Base-by-base conservation (phyloP, 2,329 filamentous ascomycete genomes). In the Phoma sp. region DNA sequence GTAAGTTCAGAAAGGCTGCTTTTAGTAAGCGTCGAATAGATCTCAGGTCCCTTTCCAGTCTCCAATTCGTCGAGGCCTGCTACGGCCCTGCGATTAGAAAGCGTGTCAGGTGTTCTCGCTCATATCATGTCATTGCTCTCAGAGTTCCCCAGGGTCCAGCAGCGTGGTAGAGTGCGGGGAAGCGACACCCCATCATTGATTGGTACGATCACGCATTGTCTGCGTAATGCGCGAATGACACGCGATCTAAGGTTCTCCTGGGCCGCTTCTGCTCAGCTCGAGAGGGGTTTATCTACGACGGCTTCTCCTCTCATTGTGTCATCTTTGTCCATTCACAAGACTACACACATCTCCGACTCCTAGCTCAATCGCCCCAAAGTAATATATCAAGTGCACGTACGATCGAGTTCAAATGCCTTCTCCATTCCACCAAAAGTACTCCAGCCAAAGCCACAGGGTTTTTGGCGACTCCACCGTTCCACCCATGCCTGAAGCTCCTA, bases 361-460 rank as follows among this genome's bases (percentile, higher is more conserved):
- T 26, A 33, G 26, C 18, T 17, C 4, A 23, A 7, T n/a, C 11
- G 15, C 4, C 7, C 6, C 10, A 29, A 34, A 2, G 10, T 7
- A 29, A 29, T 18, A 46, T 25, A n/a, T 25, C 15, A 30, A 32
- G 28, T 21, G 14, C 12, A 11, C 21, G 9, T 10, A 17, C 12
- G 11, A 20, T 4, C 9, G 5, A n/a, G 12, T 12, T 33, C 42
- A 62, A 21, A 75, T 75, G 73, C 70, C 73, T 57, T 74, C 70
- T 38, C 71, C 72, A 56, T 70, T 75, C 53, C 70, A 74, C 42
- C 72, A 75, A 47, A 75, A 75, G 46, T 74, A 74, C 55, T 69
- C 71, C 25, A 63, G 64, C 14, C 72, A 75, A 40, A 70, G 45
- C 34, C 67, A 74, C 59, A 73, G 65, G 46, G 20, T 66, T 17